Conservation (phyloP, 306 rosid species). For the Calophaca sinica region DNA sequence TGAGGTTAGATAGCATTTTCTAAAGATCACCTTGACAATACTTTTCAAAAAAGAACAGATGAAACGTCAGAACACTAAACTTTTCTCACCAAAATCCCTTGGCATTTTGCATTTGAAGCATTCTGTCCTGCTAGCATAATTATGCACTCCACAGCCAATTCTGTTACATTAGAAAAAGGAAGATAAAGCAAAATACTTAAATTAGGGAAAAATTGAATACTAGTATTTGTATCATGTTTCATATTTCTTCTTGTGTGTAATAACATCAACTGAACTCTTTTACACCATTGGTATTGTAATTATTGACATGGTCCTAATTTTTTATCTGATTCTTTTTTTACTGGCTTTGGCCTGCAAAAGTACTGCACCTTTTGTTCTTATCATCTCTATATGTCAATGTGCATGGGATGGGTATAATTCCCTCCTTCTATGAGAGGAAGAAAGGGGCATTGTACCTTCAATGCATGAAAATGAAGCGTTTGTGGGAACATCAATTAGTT, state of each 20-base stretch:
- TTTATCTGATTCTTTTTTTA: too few species aligned
- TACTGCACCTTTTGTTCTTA: too few species aligned
- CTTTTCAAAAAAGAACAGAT: neutral
- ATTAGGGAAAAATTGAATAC: constrained; percentile 24
- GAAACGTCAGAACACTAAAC: constrained; percentile 34
- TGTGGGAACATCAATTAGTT: too few species aligned
- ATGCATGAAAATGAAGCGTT: neutral
- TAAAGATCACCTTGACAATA: constrained; percentile 33
- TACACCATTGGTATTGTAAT: too few species aligned
- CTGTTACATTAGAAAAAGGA: constrained; percentile 54
- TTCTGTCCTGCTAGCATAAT: constrained; percentile 87
- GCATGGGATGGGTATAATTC: constrained; percentile 11
- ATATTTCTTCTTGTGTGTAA: constrained; percentile 24
- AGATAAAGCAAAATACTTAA: constrained; percentile 27
- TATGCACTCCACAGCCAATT: constrained; percentile 86
- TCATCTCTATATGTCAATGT: neutral
- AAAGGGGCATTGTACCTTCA: constrained; percentile 28
- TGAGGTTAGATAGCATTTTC: constrained; percentile 39
- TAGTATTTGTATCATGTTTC: constrained; percentile 9
- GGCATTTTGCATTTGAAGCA: constrained; percentile 86
- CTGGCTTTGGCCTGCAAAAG: too few species aligned
- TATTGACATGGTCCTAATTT: too few species aligned
- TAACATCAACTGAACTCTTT: neutral
- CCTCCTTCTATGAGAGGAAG: constrained; percentile 27
- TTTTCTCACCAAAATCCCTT: constrained; percentile 68